Evolutionary conservation across 1,139 yeast genomes (phyloP), one percentile per base, ranked within the genome.

Genomic region (Scheffersomyces parashehatae): DNA sequence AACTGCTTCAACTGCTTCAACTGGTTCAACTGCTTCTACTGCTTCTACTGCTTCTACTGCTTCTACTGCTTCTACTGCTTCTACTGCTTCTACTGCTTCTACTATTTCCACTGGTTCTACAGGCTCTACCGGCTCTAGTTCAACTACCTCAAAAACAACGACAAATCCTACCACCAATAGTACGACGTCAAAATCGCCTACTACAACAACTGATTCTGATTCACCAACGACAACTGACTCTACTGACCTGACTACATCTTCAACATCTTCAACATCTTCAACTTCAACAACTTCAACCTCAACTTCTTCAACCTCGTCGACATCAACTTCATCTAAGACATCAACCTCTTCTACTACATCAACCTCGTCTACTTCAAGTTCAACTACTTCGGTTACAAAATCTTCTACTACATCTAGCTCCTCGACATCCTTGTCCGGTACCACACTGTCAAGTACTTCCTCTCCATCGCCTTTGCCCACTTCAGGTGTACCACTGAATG

Each of bases 101-200:
- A 50, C 56, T 3, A 38, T 60, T 9, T 29, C 56, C 11, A 39
- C 55, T 10, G 44, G 45, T 10, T 40, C 47, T 28, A 65, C 33
- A 5, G 15, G 15, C 8, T 15, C 33, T 30, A 11, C 33, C 5
- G 15, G 15, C 13, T 13, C 13, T 11, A 13, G 13, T 10, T 29
- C 13, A n/a, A 8, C 13, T 8, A 29, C 16, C 4, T 31, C 35
- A 4, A 31, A 15, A 14, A 31, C 35, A 8, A 31, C 35, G 8
- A 29, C 13, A 10, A 12, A 7, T 29, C 31, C 31, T 12, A n/a
- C 31, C 12, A 29, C 31, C 31, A 31, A 20, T 13, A 20, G 26
- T 6, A 20, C 26, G 26, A 20, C 26, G 3, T 20, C 26, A 5
- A 20, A 6, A 6, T 20, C 3, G 8, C 26, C 26, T 20, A 20